Base-by-base conservation (phyloP, 2,329 filamentous ascomycete genomes). In the Chaetomiaceae sp. region DNA sequence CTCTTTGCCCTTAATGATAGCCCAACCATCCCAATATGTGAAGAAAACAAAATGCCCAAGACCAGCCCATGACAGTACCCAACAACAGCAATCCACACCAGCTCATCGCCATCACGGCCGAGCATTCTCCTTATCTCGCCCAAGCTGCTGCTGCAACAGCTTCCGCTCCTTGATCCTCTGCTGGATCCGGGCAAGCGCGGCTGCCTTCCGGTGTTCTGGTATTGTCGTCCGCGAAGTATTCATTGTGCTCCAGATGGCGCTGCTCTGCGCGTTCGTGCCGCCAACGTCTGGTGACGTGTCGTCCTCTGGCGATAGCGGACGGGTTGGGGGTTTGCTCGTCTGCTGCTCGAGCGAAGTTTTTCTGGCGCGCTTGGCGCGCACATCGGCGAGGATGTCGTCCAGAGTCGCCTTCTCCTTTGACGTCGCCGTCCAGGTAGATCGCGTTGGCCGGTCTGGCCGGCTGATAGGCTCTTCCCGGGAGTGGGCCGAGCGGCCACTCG, bases 151-250 rank as follows among this genome's bases (percentile, higher is more conserved):
- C 45, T 67, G 65, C 25, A 66, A 63, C 53, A 67, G 68, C 63
- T 69, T 71, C 64, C 78, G 77, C 64, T 81, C 75, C n/a, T 74
- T 72, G 63, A 74, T 76, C 62, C 78, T 74, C 65, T 75, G 72
- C 65, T 81, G 75, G 14, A 83, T 73, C 7, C 79, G 69, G 38
- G 79, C 80, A 47, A 80, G 70, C 11, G 79, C 80, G 1, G 79
- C 80, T 6, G 78, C 76, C 42, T 73, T 72, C 31, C 81, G 72
- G 47, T 79, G 76, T 3, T 77, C 74, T 8, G 80, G 72, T 12
- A 83, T 62, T 2, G 66, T 68, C 20, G 72, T 71, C 54, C 72
- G 74, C 4, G 74, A 71, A 5, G 69, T 66, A 47, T 74, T 75
- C 20, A 64, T 69, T 6, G 48, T 53, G 25, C 68, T 57, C 47